Evolutionary conservation across 495 filamentous ascomycete species (phyloP).

Genomic region (Aspergillus leporis): DNA sequence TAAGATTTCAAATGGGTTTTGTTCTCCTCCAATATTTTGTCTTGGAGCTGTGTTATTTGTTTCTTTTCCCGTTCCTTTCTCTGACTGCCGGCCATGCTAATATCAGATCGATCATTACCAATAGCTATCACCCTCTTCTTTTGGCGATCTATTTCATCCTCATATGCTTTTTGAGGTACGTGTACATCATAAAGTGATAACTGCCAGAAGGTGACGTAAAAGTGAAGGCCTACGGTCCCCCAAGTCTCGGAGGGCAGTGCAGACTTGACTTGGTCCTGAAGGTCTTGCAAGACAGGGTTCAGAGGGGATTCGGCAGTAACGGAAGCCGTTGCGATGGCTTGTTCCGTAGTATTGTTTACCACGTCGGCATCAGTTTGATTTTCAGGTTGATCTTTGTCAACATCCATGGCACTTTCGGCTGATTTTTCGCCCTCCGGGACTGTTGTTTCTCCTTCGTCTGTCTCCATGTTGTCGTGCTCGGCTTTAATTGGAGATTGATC

Average conservation of each 20-base stretch:
- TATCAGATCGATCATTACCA: slow-evolving; percentile 69
- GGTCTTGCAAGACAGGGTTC: slow-evolving; percentile 72
- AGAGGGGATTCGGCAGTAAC: slow-evolving; percentile 40
- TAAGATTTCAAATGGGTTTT: slow-evolving; percentile 66
- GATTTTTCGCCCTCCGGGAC: slow-evolving; percentile 16
- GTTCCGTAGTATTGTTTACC: slow-evolving; percentile 8
- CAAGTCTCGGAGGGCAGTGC: slow-evolving; percentile 63
- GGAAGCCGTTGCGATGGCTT: slow-evolving; percentile 10
- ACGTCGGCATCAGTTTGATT: slow-evolving; percentile 10
- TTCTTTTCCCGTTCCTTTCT: slow-evolving; percentile 67
- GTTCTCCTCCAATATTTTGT: slow-evolving; percentile 68
- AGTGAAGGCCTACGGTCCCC: slow-evolving; percentile 67
- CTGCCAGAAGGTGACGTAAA: slow-evolving; percentile 94
- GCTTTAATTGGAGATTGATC: slow-evolving; percentile 22
- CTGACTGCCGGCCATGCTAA: slow-evolving; percentile 59
- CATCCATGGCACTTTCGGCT: slow-evolving; percentile 34
- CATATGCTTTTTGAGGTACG: slow-evolving; percentile 71
- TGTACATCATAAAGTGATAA: slow-evolving; percentile 78
- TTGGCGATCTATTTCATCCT: slow-evolving; percentile 64
- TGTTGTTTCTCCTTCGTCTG: slow-evolving; percentile 25
- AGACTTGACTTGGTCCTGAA: slow-evolving; percentile 67
- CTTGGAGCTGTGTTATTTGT: slow-evolving; percentile 55
- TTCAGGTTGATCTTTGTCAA: slow-evolving; percentile 35
- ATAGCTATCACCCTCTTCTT: slow-evolving; percentile 60
- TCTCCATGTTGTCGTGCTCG: slow-evolving; percentile 37